Conservation (phyloP, 139 green algal genomes). For the Diplosphaera chodatii region DNA sequence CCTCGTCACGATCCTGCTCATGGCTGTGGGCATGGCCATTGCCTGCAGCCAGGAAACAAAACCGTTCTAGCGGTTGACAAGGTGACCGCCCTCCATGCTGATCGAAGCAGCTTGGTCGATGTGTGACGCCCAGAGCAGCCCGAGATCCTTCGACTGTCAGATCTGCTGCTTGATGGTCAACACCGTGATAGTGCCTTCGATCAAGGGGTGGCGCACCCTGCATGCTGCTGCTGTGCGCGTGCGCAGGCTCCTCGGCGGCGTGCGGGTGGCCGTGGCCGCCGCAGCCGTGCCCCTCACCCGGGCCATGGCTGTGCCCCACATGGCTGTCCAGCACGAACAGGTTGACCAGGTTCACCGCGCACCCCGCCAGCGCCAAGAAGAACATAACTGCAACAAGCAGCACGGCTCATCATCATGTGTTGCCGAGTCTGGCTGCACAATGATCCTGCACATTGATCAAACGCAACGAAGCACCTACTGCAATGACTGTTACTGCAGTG, state of each 20-base stretch:
- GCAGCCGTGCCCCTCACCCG: constrained; percentile 25
- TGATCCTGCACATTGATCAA: too few relatives aligned
- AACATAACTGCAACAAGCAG: constrained; percentile 67
- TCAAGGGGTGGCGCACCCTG: neutral
- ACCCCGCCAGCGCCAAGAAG: constrained; percentile 65
- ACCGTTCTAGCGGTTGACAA: too few relatives aligned
- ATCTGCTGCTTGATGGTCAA: neutral
- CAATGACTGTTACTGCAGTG: too few relatives aligned
- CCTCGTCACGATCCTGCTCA: neutral
- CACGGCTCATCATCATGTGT: too few relatives aligned
- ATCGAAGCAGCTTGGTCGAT: neutral
- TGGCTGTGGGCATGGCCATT: constrained; percentile 23
- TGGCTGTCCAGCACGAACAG: constrained; percentile 51
- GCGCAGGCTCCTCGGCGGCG: too few relatives aligned
- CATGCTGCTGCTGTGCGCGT: neutral
- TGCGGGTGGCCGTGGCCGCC: constrained; percentile 14
- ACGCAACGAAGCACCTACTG: too few relatives aligned
- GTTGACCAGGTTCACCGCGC: constrained; percentile 76
- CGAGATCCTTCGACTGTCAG: too few relatives aligned
- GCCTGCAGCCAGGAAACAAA: constrained; percentile 28
- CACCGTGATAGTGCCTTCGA: too few relatives aligned
- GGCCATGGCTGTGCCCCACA: constrained; percentile 26
- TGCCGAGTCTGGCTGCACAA: too few relatives aligned
- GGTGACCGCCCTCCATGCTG: neutral
- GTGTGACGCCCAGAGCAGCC: too few relatives aligned